Evolutionary conservation across 371 early-diverging fungal species (phyloP), one percentile per base, ranked within the genome.

Genomic region (Mucor velutinosus): DNA sequence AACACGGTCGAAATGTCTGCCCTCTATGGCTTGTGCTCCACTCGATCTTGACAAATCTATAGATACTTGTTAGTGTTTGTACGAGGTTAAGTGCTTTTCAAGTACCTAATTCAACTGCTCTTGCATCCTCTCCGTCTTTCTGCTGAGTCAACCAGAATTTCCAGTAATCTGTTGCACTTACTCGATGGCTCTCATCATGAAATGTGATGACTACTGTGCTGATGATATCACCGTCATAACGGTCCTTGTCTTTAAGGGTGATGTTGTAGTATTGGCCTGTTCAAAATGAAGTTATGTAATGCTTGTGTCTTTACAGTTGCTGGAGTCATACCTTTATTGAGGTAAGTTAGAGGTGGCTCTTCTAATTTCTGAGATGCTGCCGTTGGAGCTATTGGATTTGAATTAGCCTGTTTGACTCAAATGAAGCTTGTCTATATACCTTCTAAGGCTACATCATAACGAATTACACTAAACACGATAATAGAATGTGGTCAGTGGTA

Each of bases 71-170:
- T 25, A n/a, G 29, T 56, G 15, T 14, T 37, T 37, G 37, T 37
- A 6, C 5, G 15, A 37, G 37, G 37, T 37, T 0, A 2, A 37
- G 37, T 37, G 15, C 12, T 45, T n/a, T 0, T 45, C 8, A 19
- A 25, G 79, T 87, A 75, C 81, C 74, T 51, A 88, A 57, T 41
- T 79, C 76, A 39, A 90, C 69, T 0, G 86, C 84, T 56, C 86
- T 84, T 45, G 83, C 83, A 4, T 73, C 71, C 21, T 87, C 82
- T 0, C 74, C 49, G 35, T 73, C 65, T 29, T 69, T 67, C 69
- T 93, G 92, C 60, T 93, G 93, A 47, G 86, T 86, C 25, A 91
- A 72, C 94, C 94, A 93, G 63, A 90, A 91, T 56, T 82, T 83
- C 94, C 94, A 93, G 65, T 89, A 90, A 30, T 87, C 86, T 2